Percentiles rank a stretch among this genome's conserved stretches.
These are phyloP conservation scores for Globisporangium spiculum DNA, from an alignment of 352 stramenopile genomes.

Conservation along the genomic window DNA sequence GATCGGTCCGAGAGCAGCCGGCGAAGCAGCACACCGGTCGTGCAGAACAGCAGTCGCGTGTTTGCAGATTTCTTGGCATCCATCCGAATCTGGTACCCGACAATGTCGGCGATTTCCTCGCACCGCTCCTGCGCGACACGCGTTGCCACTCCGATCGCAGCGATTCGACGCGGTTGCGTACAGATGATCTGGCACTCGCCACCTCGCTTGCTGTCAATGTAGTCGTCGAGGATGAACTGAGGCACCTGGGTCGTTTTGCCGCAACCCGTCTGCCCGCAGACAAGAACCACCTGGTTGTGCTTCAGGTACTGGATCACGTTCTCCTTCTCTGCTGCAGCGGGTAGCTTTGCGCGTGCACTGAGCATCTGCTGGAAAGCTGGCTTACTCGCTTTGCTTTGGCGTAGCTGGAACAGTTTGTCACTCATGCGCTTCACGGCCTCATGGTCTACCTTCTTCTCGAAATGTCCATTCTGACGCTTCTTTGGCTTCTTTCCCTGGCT, in stretches of 20 bases:
- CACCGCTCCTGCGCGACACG: slow-evolving; percentile 94
- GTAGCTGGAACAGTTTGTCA: slow-evolving; percentile 38
- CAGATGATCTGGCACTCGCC: slow-evolving; percentile 95
- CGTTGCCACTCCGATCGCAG: slow-evolving; percentile 95
- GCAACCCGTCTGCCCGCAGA: slow-evolving; percentile 95
- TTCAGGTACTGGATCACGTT: slow-evolving; percentile 55
- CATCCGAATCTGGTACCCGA: slow-evolving; percentile 96
- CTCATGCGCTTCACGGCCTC: slow-evolving; percentile 44
- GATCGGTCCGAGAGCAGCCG: slow-evolving; percentile 89
- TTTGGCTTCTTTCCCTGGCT: slow-evolving; percentile 23
- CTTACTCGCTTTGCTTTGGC: slow-evolving; percentile 40
- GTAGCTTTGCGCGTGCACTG: slow-evolving; percentile 45
- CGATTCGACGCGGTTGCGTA: slow-evolving; percentile 94
- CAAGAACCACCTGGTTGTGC: slow-evolving; percentile 89
- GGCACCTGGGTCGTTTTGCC: slow-evolving; percentile 96
- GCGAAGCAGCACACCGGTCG: slow-evolving; percentile 93
- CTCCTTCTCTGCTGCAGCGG: slow-evolving; percentile 52
- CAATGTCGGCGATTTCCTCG: slow-evolving; percentile 80
- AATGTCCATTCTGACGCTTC: slow-evolving; percentile 11
- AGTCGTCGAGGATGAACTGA: slow-evolving; percentile 96
- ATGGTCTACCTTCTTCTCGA: slow-evolving; percentile 25
- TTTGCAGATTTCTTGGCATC: slow-evolving; percentile 88
- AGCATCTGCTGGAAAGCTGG: slow-evolving; percentile 61
- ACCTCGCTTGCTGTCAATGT: slow-evolving; percentile 74
- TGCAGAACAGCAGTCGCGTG: slow-evolving; percentile 95